These are phyloP conservation scores for Apophysomyces ossiformis DNA, from an alignment of 371 early-diverging fungal genomes.

Conservation along the genomic window DNA sequence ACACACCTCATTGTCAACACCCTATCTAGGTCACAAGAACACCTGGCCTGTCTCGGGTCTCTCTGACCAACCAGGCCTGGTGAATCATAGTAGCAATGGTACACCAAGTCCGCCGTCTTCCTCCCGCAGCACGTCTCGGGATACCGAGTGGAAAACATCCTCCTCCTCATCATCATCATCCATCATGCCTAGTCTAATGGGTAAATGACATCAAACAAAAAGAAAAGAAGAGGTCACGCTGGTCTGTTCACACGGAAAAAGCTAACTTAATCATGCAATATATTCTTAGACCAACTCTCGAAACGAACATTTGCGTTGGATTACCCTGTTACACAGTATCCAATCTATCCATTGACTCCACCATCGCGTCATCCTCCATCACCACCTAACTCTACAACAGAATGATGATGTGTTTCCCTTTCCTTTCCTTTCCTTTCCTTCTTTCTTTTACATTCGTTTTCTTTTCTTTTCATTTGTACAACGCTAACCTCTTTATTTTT, in stretches of 20 bases:
- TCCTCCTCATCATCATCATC: constrained; percentile 13
- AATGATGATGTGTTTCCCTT: not conserved
- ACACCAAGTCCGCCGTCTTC: constrained; percentile 18
- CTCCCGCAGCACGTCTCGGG: constrained; percentile 9
- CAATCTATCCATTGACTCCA: constrained; percentile 35
- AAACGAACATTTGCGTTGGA: constrained; percentile 31
- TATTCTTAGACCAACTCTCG: constrained; percentile 33
- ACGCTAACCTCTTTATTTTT: not conserved
- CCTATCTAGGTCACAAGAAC: constrained; percentile 11
- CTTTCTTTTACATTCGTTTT: not conserved
- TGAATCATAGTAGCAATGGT: not conserved
- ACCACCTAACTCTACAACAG: constrained; percentile 6
- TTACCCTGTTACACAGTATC: constrained; percentile 19
- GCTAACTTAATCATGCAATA: constrained; percentile 7
- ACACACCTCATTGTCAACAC: constrained; percentile 28
- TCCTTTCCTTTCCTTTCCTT: not conserved
- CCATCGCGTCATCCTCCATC: constrained; percentile 24
- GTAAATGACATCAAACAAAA: constrained; percentile 22
- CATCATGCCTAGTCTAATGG: constrained; percentile 48
- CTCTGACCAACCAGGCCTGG: constrained; percentile 11
- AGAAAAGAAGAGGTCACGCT: not conserved
- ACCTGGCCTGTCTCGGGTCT: not conserved
- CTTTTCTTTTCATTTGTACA: not conserved
- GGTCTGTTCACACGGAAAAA: not conserved
- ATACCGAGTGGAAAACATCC: constrained; percentile 24